Percentiles rank a stretch among this genome's conserved stretches.
These are phyloP conservation scores for Pichia californica DNA, from an alignment of 805 yeast species.

Conservation along the genomic window DNA sequence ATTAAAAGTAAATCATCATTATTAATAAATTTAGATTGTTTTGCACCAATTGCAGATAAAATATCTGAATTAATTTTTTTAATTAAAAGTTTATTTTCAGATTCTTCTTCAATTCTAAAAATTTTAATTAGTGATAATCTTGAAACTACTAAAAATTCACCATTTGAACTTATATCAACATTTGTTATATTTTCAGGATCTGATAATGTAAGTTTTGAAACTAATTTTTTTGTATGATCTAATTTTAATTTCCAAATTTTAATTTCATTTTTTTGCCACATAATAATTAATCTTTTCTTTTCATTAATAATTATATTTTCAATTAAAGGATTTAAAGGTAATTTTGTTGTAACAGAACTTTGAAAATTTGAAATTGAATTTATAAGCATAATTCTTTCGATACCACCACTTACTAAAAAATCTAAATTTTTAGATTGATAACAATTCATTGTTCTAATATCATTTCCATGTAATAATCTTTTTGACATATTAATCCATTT, in stretches of 20 bases:
- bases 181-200: constrained; percentile 77
- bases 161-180: constrained; percentile 60
- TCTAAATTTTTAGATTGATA: constrained; percentile 64
- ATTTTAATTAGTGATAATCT: constrained; percentile 62
- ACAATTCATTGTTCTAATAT: constrained; percentile 68
- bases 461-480: constrained; percentile 80
- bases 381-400: constrained; percentile 62
- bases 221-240: constrained; percentile 44
- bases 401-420: constrained; percentile 77
- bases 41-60: constrained; percentile 47
- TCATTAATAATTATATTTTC: constrained; percentile 34
- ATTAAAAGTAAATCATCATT: constrained; percentile 37
- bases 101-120: constrained; percentile 52
- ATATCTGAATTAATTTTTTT: constrained; percentile 43
- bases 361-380: constrained; percentile 62
- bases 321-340: constrained; percentile 40
- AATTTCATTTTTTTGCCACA: constrained; percentile 79
- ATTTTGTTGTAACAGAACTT: constrained; percentile 64
- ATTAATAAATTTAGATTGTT: constrained; percentile 38
- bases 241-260: constrained; percentile 65
- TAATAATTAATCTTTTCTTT: constrained; percentile 45
- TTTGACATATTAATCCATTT: constrained; percentile 76
- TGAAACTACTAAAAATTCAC: constrained; percentile 62
- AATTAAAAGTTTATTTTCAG: constrained; percentile 35
- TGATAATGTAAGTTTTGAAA: constrained; percentile 56